These are phyloP conservation scores for Jaltomata sinuosa DNA, from an alignment of 257 asterid species.

Conservation along the genomic window DNA sequence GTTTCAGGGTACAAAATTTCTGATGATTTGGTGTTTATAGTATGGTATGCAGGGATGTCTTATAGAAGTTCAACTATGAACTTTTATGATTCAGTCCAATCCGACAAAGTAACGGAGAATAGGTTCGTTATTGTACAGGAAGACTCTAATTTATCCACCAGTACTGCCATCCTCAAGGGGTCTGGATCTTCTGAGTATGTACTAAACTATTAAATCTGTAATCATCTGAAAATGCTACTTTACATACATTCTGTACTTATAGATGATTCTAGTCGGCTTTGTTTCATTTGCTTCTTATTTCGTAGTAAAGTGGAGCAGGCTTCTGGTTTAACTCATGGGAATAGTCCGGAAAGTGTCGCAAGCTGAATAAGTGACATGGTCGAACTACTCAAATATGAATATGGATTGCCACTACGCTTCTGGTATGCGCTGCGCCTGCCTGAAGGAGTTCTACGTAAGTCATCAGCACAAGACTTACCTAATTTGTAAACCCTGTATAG, in stretches of 20 bases:
- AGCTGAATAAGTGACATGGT: background rate
- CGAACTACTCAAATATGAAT: background rate
- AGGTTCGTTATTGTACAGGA: slow-evolving; percentile 11
- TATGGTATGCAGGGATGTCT: slow-evolving; percentile 25
- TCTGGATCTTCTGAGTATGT: slow-evolving; percentile 26
- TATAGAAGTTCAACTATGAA: slow-evolving; percentile 15
- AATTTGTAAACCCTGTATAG: background rate
- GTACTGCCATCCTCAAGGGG: background rate
- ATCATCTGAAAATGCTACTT: background rate
- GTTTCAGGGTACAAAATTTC: background rate
- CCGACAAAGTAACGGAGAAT: background rate
- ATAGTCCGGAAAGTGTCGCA: background rate
- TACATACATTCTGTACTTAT: background rate
- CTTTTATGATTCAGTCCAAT: slow-evolving; percentile 3
- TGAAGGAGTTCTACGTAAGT: background rate
- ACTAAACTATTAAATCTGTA: background rate
- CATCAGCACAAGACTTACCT: background rate
- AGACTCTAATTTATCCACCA: slow-evolving; percentile 3
- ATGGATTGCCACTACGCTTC: background rate
- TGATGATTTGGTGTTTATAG: background rate
- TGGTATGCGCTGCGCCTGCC: background rate
- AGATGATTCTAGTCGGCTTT: background rate
- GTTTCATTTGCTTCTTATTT: background rate
- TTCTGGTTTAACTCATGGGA: background rate
- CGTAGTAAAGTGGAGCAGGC: slow-evolving; percentile 8